phyloP scores from a whole-genome alignment of 2,329 filamentous ascomycete species.

The Herpotrichia juniperi region DNA sequence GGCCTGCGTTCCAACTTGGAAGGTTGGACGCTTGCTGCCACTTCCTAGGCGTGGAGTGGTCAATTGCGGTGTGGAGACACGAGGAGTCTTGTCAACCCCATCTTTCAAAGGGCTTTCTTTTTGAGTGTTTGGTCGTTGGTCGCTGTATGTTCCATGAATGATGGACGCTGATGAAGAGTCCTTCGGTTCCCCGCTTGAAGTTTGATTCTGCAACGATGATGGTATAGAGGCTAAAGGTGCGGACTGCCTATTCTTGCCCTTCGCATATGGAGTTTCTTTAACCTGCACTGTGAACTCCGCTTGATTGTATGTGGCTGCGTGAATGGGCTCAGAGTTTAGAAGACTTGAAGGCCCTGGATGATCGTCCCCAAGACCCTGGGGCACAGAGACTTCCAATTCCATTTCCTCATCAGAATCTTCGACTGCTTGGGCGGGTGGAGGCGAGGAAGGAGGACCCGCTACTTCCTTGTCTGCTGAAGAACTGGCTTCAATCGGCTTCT shows the following conservation, averaged over 20 bases:
- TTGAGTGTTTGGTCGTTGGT: neutral
- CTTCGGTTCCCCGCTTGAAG: slow-evolving; percentile 20
- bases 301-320: neutral
- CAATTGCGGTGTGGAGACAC: neutral
- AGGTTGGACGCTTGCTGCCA: neutral
- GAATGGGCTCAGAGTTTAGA: neutral
- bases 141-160: slow-evolving; percentile 31
- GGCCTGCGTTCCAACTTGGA: neutral
- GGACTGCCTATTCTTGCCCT: slow-evolving; percentile 18
- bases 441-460: slow-evolving; percentile 18
- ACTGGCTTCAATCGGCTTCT: slow-evolving; percentile 1
- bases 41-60: neutral
- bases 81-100: neutral
- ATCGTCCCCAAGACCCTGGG: slow-evolving; percentile 36
- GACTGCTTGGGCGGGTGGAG: slow-evolving; percentile 15
- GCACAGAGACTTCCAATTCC: slow-evolving; percentile 35
- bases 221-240: neutral
- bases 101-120: neutral
- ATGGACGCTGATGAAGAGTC: slow-evolving; percentile 31
- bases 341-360: neutral
- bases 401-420: slow-evolving; percentile 32
- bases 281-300: slow-evolving; percentile 29
- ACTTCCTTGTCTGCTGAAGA: slow-evolving; percentile 19
- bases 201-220: slow-evolving; percentile 13
- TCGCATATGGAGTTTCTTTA: slow-evolving; percentile 35